A percentile compares a stretch with the other conserved stretches of the same genome.
These are phyloP conservation scores for Ophiocordyceps camponoti-floridani DNA, from an alignment of 2,329 filamentous ascomycete species.

Conservation along the genomic window DNA sequence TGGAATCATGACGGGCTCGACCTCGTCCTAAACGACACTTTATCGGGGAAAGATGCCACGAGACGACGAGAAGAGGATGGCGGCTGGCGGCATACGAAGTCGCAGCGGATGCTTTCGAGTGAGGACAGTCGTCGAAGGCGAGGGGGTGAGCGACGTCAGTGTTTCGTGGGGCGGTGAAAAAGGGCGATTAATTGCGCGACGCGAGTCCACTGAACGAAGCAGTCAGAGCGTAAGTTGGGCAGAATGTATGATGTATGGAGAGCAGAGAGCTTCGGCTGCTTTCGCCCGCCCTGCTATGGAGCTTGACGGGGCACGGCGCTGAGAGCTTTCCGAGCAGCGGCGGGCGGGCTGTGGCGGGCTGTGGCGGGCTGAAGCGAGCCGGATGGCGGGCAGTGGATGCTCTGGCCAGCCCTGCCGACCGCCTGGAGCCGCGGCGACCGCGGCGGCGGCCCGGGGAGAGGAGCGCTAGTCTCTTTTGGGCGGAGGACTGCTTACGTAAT, in stretches of 20 bases:
- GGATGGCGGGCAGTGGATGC: background rate
- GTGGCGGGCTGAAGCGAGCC: background rate
- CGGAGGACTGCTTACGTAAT: background rate
- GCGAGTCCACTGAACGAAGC: background rate
- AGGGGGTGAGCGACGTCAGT: background rate
- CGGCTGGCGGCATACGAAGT: background rate
- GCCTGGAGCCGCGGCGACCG: background rate
- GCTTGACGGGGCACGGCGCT: background rate
- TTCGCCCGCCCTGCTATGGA: background rate
- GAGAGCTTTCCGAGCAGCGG: too few relatives aligned
- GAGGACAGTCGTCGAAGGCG: background rate
- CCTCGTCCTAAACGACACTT: background rate
- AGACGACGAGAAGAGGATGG: background rate
- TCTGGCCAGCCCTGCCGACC: background rate
- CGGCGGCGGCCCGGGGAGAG: background rate
- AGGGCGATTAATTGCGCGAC: too few relatives aligned
- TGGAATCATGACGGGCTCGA: constrained; percentile 35
- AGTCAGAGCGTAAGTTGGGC: too few relatives aligned
- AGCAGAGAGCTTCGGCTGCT: too few relatives aligned
- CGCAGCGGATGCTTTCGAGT: background rate
- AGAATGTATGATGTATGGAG: too few relatives aligned
- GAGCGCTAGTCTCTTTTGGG: background rate
- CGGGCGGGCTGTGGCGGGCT: too few relatives aligned
- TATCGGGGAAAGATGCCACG: background rate
- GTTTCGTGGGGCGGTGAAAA: too few relatives aligned